Base-by-base conservation (phyloP, 495 filamentous ascomycete genomes). In the Neurospora sp. region DNA sequence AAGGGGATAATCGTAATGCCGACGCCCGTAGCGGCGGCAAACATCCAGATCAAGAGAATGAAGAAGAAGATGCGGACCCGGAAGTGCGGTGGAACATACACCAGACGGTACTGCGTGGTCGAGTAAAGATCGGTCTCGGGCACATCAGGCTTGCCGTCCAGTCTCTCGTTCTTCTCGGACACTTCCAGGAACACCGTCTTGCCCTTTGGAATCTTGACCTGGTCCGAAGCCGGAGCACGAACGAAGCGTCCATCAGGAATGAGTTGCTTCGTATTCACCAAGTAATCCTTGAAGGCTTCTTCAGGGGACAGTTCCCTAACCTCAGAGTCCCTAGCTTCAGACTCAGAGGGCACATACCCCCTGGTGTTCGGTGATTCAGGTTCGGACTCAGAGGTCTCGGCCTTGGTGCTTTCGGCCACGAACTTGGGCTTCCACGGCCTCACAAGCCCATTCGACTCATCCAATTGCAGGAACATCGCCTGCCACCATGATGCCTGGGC, bases 81-180 rank as follows among this genome's bases (percentile, higher is more conserved):
- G 83, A 99, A 98, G 79, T 86, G 87, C 0, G 96, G 95, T 18
- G 96, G 96, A 39, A 97, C 88, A 81, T 98, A 99, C 71, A 97
- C 91, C 76, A 91, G 88, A 71, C 92, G 89, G 79, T 93, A 96
- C 78, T 91, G 87, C 20, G 86, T 83, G 71, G 88, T 90, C 6
- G 92, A 90, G 78, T 94, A 92, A 9, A 93, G 82, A 37, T 91
- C 86, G 8, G 81, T 79, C 71, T 94, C 93, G 2, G 82, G 76
- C 0, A 75, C 76, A 73, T 87, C 85, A 23, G 44, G 73, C 66
- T 81, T 74, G 20, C 87, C 89, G 81, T 95, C 92, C 38, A 87
- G 77, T 39, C 90, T 85, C 39, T 85, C 78, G 76, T 94, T 93
- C n/a, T 87, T 73, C 77, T 92, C 91, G 31, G 89, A 86, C 9